Evolutionary conservation across 1,284 basidiomycete species (phyloP), one percentile per base, ranked within the genome.

Genomic region (Lentinus polychrous): DNA sequence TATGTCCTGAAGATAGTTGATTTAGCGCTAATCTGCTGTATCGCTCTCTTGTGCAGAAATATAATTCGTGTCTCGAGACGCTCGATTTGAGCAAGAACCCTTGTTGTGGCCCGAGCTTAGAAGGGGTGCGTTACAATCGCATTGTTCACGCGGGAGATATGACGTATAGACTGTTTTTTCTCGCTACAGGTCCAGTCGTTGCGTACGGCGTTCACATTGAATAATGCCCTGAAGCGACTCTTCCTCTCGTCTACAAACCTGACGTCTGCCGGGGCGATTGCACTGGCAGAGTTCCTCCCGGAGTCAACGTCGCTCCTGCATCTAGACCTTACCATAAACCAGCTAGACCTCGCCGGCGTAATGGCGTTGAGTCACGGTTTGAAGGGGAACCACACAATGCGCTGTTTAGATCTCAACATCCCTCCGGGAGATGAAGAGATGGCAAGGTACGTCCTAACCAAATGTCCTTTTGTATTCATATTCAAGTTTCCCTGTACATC

Each of bases 271-370:
- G 94, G 91, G 2, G 94, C 95, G 0, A 96, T 99, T 50, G 90
- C 92, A 0, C 78, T 99, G 1, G 95, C 95, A 2, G 94, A 98
- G 67, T 98, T 97, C 70, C 75, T 98, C 2, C 94, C 94, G 0
- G 94, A 98, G 63, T 87, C 91, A 0, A 78, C 76, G 22, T 87
- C 86, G 0, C 74, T 98, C 3, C 74, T 98, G 0, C 94, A 98
- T 64, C 80, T 98, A 42, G 91, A 94, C 64, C 70, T 94, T 23
- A 94, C 91, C 0, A 69, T 76, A 57, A 94, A 94, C 63, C 70
- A 74, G 4, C 73, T 98, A 36, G 92, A 93, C 57, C 76, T 94
- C 31, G 94, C 93, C 0, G 93, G 91, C 14, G 89, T 97, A 5
- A 86, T 97, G 79, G 95, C 94, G 0, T 78, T 99, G 11, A 86